Percentiles rank a stretch among this genome's conserved stretches.
Conservation (phyloP, 2,329 filamentous ascomycete genomes). For the Blastomyces percursus region DNA sequence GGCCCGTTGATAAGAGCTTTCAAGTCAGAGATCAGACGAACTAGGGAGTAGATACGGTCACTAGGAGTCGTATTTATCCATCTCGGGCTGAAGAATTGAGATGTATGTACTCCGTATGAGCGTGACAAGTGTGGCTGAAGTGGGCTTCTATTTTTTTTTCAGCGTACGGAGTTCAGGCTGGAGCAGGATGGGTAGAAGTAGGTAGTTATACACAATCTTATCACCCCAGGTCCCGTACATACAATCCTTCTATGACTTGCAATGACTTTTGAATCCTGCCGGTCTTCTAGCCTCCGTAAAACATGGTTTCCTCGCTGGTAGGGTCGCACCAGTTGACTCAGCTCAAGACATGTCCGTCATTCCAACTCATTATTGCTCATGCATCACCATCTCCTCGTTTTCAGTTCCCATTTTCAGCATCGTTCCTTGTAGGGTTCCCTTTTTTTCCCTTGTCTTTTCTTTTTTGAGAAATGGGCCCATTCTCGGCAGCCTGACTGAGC, state of each 20-base stretch:
- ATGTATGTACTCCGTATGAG: background rate
- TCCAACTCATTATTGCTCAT: background rate
- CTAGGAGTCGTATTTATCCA: background rate
- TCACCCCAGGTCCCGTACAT: background rate
- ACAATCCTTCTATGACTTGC: too few species aligned
- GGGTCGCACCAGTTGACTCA: too few species aligned
- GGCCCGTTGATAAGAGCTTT: background rate
- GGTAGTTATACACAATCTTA: background rate
- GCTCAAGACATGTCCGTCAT: too few species aligned
- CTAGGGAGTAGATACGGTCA: background rate
- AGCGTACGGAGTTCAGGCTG: background rate
- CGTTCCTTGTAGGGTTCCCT: background rate
- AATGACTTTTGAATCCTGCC: too few species aligned
- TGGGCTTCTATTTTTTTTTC: background rate
- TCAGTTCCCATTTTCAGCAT: background rate
- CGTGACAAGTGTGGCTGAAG: background rate
- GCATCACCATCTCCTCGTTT: background rate
- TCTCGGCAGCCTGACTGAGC: background rate
- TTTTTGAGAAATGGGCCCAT: background rate
- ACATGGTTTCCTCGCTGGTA: too few species aligned
- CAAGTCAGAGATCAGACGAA: background rate
- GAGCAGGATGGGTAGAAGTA: background rate
- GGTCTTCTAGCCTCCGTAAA: too few species aligned
- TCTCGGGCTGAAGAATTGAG: background rate
- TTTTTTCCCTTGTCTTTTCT: background rate